Conservation (phyloP, 768 basidiomycete genomes). For the Galerina marginata region DNA sequence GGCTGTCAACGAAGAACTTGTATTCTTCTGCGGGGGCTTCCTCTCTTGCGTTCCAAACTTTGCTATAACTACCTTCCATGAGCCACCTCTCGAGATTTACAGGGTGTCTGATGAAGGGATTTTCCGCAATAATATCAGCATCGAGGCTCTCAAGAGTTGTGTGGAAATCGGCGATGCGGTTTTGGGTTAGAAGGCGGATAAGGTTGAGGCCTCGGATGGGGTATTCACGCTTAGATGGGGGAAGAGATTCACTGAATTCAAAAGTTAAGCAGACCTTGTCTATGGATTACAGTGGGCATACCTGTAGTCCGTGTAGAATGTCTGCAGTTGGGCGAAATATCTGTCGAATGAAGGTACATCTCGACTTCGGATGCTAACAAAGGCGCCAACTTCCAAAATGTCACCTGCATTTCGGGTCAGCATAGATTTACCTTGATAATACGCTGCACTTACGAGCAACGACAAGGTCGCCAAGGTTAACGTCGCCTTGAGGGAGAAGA, state of each 20-base stretch:
- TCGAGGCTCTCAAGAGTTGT: slow-evolving; percentile 91
- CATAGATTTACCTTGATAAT: not conserved
- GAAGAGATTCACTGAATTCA: slow-evolving; percentile 63
- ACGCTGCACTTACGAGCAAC: slow-evolving; percentile 65
- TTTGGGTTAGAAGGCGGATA: slow-evolving; percentile 92
- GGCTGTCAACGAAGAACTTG: slow-evolving; percentile 89
- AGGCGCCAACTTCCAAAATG: slow-evolving; percentile 93
- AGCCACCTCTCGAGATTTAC: slow-evolving; percentile 95
- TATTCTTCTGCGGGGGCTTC: slow-evolving; percentile 94
- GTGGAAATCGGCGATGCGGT: slow-evolving; percentile 97
- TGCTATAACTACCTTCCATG: slow-evolving; percentile 98
- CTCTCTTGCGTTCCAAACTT: slow-evolving; percentile 95
- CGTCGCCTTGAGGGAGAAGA: slow-evolving; percentile 71
- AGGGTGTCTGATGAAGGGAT: slow-evolving; percentile 81
- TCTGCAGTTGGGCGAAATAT: slow-evolving; percentile 90
- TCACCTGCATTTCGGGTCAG: slow-evolving; percentile 60
- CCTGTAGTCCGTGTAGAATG: slow-evolving; percentile 90
- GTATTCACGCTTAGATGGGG: slow-evolving; percentile 85
- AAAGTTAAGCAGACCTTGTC: not conserved
- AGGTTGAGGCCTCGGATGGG: slow-evolving; percentile 92
- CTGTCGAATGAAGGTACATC: slow-evolving; percentile 94
- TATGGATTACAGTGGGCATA: slow-evolving; percentile 26
- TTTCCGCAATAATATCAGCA: slow-evolving; percentile 68
- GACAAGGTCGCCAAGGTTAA: slow-evolving; percentile 69
- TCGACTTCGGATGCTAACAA: slow-evolving; percentile 88